Evolutionary conservation across 306 rosid species (phyloP), one percentile per base, ranked within the genome.

Genomic region (Prinsepia uniflora): DNA sequence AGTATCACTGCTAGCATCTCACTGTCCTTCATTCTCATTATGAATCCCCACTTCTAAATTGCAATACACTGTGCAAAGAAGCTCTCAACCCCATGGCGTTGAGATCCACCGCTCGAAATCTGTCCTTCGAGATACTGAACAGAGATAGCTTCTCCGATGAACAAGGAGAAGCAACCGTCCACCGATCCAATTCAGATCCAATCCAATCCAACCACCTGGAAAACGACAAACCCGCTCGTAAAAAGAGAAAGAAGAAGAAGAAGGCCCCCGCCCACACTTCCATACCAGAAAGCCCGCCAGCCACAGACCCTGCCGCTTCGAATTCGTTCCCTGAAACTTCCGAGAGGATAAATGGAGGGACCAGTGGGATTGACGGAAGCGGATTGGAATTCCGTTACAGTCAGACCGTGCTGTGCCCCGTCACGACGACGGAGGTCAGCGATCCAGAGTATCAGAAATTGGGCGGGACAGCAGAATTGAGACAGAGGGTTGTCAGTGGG

Each of bases 71-170:
- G 53, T 2, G 4, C 53, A 11, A 14, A 0, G 1, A 68, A 69
- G 15, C 14, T 54, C 55, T 63, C 44, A 15, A n/a, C 55, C 6
- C 43, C 74, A 94, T 94, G 97, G 92, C 84, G 83, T 69, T 73
- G 79, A 83, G 90, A 86, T 81, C 87, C 70, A 74, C 67, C 49
- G 81, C 78, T 41, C 76, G 83, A 73, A 91, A 84, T 20, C 81
- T 89, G 19, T 89, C 97, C 30, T 94, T 89, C 84, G 87, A 86
- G 65, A 77, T 91, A 79, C 97, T 94, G 60, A 63, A 88, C 61
- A 46, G 54, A 17, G 72, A 45, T 71, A n/a, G 56, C 62, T 72
- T 66, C 41, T 6, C 13, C 43, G 89, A 84, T 7, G 86, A 79
- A 10, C 86, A 81, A 15, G 81, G 64, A 9, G 22, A 76, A 8